Conservation (phyloP, 2,329 filamentous ascomycete genomes). For the Ciborinia camelliae region DNA sequence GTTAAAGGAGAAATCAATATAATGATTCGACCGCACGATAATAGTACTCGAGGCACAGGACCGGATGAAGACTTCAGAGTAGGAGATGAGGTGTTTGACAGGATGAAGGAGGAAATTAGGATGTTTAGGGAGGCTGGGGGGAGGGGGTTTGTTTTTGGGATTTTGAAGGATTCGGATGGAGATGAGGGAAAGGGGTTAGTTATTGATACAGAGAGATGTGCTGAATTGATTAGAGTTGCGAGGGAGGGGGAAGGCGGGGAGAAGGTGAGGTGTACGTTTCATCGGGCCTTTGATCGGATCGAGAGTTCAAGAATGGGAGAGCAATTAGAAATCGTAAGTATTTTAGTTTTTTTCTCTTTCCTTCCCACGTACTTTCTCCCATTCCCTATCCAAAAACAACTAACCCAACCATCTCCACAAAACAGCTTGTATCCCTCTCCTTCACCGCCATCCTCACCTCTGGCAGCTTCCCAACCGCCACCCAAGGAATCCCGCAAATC, state of each 20-base stretch:
- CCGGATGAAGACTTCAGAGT: background rate
- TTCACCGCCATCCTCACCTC: slow-evolving; percentile 49
- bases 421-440: background rate
- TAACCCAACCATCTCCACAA: background rate
- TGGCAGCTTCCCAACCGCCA: slow-evolving; percentile 38
- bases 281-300: slow-evolving; percentile 50
- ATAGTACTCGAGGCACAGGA: background rate
- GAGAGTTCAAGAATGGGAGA: slow-evolving; percentile 20
- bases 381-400: background rate
- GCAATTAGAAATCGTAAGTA: slow-evolving; percentile 37
- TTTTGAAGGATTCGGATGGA: slow-evolving; percentile 37
- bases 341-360: background rate
- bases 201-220: slow-evolving; percentile 44
- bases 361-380: background rate
- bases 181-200: slow-evolving; percentile 5
- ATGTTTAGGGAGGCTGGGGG: slow-evolving; percentile 38
- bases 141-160: slow-evolving; percentile 52
- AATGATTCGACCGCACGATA: slow-evolving; percentile 50
- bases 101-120: slow-evolving; percentile 44
- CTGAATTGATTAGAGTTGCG: slow-evolving; percentile 40
- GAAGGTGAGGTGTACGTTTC: slow-evolving; percentile 50
- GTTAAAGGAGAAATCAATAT: slow-evolving; percentile 35
- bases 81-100: background rate
- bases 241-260: slow-evolving; percentile 30
- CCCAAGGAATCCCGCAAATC: slow-evolving; percentile 23